Base-by-base conservation (phyloP, 345 rosid genomes). In the Populus deltoides region DNA sequence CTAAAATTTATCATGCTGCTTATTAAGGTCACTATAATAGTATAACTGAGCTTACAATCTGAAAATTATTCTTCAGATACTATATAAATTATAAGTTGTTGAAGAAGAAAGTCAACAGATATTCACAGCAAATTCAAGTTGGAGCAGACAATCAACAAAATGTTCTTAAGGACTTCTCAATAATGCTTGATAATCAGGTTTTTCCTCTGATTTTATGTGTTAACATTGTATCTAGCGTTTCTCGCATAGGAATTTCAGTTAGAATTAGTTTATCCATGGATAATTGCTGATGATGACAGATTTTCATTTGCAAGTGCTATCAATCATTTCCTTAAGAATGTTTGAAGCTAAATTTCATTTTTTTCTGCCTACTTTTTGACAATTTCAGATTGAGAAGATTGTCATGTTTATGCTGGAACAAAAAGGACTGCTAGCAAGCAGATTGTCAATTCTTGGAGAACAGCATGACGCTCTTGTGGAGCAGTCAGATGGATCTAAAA, bases 331-430 rank as follows among this genome's bases (percentile, higher is more conserved):
- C 17, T 2, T 6, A 18, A 24, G 73, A 11, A 9, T 27, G 57
- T 25, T 49, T 71, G 13, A 22, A 8, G 5, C 59, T n/a, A 5
- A 51, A 47, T 29, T 20, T 13, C 16, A 16, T 66, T 68, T 47
- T 3, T 7, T 17, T 15, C 57, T 55, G 24, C 9, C 3, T 12
- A 1, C 15, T 35, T 62, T 70, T 20, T 29, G 0, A 22, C 3
- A 45, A 41, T 81, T 89, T 86, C 90, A 96, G 98, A 93, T 96
- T 72, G 99, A 96, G 82, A 96, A 85, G 85, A 90, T 87, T 81
- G 98, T 93, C 75, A 90, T 92, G 66, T 96, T 96, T 83, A 82
- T 96, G 86, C 80, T 96, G 88, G 95, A 96, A 84, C 97, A 92
- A 91, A 94, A 93, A 90, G 99, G 98, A 72, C 75, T 85, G 41